Base-by-base conservation (phyloP, 2,329 filamentous ascomycete genomes). In the Bisporella sp. region DNA sequence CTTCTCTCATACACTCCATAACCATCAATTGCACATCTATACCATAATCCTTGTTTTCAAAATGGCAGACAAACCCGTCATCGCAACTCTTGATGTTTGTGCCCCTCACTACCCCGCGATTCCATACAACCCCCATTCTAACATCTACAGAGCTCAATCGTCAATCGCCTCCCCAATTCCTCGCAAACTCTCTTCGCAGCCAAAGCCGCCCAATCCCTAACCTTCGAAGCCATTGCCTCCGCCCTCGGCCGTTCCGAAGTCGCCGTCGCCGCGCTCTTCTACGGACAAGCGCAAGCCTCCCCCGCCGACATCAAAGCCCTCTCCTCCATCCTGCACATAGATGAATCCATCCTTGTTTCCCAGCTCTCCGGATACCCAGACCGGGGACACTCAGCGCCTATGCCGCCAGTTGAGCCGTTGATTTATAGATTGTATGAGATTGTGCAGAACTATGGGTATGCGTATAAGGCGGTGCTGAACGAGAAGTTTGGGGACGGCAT, bases 401-500 rank as follows among this genome's bases (percentile, higher is more conserved):
- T 93, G 87, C 89, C 88, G 1, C 88, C 88, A 0, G 83, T 80
- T 52, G 89, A 95, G 66, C 89, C 89, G 4, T 70, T 95, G 59
- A 91, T 96, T 64, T 97, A 97, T 69, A 77, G 92, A 2, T 68
- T 96, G 53, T 96, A 89, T 68, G 92, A 97, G 75, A 87, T 96
- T 65, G 85, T 97, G 55, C 91, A 96, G 73, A 97, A 96, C 68
- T 96, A 96, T 64, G 92, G 92, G 12, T 95, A 96, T 68, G 88
- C 91, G 1, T 96, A 95, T 72, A 96, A 96, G 77, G 91, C 90
- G 1, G 80, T 97, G 4, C 67, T 96, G 68, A 96, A 97, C 60
- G 92, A 97, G 78, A 96, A 96, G 76, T 90, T 89, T 65, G 87
- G 87, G 0, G 87, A 91, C 65, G 92, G 92, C 1, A 97, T 97